These are phyloP conservation scores for Jamesozyma gamospora DNA, from an alignment of 805 yeast species.

Conservation along the genomic window DNA sequence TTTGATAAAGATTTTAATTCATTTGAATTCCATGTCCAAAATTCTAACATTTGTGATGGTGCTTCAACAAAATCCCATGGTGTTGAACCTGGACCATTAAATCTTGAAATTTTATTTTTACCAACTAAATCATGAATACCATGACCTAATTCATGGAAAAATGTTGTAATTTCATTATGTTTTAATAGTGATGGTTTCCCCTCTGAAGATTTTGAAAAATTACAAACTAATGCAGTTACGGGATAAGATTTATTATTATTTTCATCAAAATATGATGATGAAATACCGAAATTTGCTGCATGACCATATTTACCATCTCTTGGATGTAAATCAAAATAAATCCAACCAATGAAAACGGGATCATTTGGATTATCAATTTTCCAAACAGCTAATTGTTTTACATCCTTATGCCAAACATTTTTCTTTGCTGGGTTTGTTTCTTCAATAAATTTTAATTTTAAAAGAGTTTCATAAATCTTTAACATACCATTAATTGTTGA, in stretches of 20 bases:
- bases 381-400: constrained; percentile 65
- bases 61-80: constrained; percentile 86
- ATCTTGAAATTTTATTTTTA: constrained; percentile 50
- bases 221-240: constrained; percentile 72
- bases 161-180: constrained; percentile 70
- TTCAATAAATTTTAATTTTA: constrained; percentile 57
- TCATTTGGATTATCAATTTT: constrained; percentile 37
- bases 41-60: constrained; percentile 83
- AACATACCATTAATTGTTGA: constrained; percentile 62
- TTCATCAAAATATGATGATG: constrained; percentile 45
- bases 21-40: constrained; percentile 72
- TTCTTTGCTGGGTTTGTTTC: constrained; percentile 31
- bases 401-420: constrained; percentile 71
- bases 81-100: constrained; percentile 64
- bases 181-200: constrained; percentile 65
- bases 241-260: constrained; percentile 49
- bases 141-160: constrained; percentile 86
- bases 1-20: constrained; percentile 50
- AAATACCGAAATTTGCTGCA: constrained; percentile 71
- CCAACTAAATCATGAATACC: constrained; percentile 76
- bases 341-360: constrained; percentile 64
- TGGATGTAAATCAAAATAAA: constrained; percentile 75
- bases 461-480: constrained; percentile 55
- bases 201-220: constrained; percentile 64
- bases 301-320: constrained; percentile 82